These are phyloP conservation scores for Daldinia vernicosa DNA, from an alignment of 495 filamentous ascomycete species.

Conservation along the genomic window DNA sequence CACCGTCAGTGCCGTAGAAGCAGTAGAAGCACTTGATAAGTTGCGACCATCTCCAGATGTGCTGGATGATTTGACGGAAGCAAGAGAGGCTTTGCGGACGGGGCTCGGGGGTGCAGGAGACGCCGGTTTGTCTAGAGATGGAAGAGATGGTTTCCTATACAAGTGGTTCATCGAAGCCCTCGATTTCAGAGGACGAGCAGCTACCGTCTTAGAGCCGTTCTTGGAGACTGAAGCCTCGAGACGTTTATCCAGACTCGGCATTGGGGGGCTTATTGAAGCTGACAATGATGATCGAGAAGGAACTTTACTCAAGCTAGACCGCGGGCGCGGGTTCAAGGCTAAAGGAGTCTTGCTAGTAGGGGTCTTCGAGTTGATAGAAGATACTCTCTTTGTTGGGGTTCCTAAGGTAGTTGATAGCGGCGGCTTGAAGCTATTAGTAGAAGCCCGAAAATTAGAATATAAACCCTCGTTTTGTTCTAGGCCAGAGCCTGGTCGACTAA, in stretches of 20 bases:
- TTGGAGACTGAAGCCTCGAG: slow-evolving; percentile 45
- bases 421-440: slow-evolving; percentile 48
- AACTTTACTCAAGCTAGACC: slow-evolving; percentile 32
- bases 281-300: slow-evolving; percentile 42
- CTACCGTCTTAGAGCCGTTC: slow-evolving; percentile 60
- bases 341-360: slow-evolving; percentile 21
- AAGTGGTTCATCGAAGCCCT: slow-evolving; percentile 65
- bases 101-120: slow-evolving; percentile 38
- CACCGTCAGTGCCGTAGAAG: slow-evolving; percentile 52
- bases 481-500: slow-evolving; percentile 56
- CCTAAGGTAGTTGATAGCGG: slow-evolving; percentile 50
- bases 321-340: slow-evolving; percentile 11
- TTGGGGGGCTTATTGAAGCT: slow-evolving; percentile 39
- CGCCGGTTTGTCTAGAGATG: slow-evolving; percentile 51
- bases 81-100: slow-evolving; percentile 51
- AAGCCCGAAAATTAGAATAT: slow-evolving; percentile 45
- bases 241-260: slow-evolving; percentile 56
- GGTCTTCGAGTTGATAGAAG: slow-evolving; percentile 41
- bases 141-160: slow-evolving; percentile 61
- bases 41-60: slow-evolving; percentile 59
- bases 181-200: slow-evolving; percentile 59
- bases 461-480: slow-evolving; percentile 45
- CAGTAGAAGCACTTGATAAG: slow-evolving; percentile 48
- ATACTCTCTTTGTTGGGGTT: slow-evolving; percentile 44
- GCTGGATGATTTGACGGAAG: slow-evolving; percentile 57